phyloP scores from a whole-genome alignment of 768 basidiomycete genomes.

The Kwoniella sp. region DNA sequence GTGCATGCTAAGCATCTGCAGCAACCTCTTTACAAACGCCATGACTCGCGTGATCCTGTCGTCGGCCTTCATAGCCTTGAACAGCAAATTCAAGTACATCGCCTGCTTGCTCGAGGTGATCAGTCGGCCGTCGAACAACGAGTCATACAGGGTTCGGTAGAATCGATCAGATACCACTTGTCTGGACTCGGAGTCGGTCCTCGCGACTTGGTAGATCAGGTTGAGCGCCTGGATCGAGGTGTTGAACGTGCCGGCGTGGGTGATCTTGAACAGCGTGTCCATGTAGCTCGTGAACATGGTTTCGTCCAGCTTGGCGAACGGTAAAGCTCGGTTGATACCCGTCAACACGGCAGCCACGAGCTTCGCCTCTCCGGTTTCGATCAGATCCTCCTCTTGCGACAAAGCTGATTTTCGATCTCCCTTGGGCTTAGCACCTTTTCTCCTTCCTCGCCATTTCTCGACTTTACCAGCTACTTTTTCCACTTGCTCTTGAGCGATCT shows the following conservation, averaged over 20 bases:
- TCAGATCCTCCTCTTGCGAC: slow-evolving; percentile 58
- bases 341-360: slow-evolving; percentile 87
- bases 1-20: slow-evolving; percentile 75
- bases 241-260: slow-evolving; percentile 94
- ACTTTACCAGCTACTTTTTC: slow-evolving; percentile 58
- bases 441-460: slow-evolving; percentile 57
- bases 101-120: slow-evolving; percentile 86
- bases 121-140: slow-evolving; percentile 79
- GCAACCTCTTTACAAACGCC: slow-evolving; percentile 78
- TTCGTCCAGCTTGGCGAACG: slow-evolving; percentile 81
- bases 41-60: slow-evolving; percentile 66
- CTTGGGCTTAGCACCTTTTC: slow-evolving; percentile 48
- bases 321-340: slow-evolving; percentile 91
- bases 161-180: slow-evolving; percentile 59
- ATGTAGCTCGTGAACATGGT: slow-evolving; percentile 81
- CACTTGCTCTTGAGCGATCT: slow-evolving; percentile 53
- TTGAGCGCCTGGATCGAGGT: slow-evolving; percentile 89
- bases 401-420: slow-evolving; percentile 49
- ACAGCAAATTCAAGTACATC: slow-evolving; percentile 91
- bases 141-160: slow-evolving; percentile 81
- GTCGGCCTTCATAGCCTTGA: slow-evolving; percentile 82
- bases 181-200: slow-evolving; percentile 27
- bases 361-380: slow-evolving; percentile 77
- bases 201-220: slow-evolving; percentile 76
- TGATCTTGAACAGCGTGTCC: slow-evolving; percentile 90